Percentiles rank a stretch among this genome's conserved stretches.
Conservation (phyloP, 331 rosid species). For the Malus hybrid region DNA sequence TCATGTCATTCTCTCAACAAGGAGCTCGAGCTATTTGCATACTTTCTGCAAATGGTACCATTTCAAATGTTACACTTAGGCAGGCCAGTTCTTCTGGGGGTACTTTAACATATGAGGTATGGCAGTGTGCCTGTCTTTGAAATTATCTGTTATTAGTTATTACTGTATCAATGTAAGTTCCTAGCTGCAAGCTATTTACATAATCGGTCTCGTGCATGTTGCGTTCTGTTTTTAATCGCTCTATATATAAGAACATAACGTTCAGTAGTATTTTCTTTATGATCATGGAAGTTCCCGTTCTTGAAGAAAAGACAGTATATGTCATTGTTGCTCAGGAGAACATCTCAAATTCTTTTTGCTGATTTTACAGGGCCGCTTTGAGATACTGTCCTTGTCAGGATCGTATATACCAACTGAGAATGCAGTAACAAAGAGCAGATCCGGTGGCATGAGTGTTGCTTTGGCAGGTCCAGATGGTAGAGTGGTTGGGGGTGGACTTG, state of each 20-base stretch:
- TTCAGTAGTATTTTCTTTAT: not conserved
- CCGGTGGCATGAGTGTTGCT: slow-evolving; percentile 83
- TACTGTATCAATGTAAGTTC: not conserved
- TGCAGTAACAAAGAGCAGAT: slow-evolving; percentile 61
- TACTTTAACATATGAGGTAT: slow-evolving; percentile 84
- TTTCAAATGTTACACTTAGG: slow-evolving; percentile 91
- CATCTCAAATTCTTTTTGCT: not conserved
- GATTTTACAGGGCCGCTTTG: slow-evolving; percentile 63
- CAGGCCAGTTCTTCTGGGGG: slow-evolving; percentile 82
- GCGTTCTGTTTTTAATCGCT: not conserved
- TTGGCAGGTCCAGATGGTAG: slow-evolving; percentile 89
- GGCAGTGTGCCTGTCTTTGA: slow-evolving; percentile 1
- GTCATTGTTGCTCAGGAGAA: not conserved
- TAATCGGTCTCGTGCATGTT: not conserved
- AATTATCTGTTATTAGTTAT: not conserved
- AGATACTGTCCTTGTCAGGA: slow-evolving; percentile 78
- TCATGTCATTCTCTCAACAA: slow-evolving; percentile 83
- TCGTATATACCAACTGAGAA: slow-evolving; percentile 71
- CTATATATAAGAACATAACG: not conserved
- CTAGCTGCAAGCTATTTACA: not conserved
- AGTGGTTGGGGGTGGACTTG: slow-evolving; percentile 84
- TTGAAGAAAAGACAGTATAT: too few relatives aligned
- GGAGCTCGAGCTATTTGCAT: slow-evolving; percentile 82
- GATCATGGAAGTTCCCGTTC: too few relatives aligned
- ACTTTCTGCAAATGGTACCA: slow-evolving; percentile 89